A percentile compares a stretch with the other conserved stretches of the same genome.
These are phyloP conservation scores for Astrothelium subdiscretum DNA, from an alignment of 495 filamentous ascomycete genomes.

Conservation along the genomic window DNA sequence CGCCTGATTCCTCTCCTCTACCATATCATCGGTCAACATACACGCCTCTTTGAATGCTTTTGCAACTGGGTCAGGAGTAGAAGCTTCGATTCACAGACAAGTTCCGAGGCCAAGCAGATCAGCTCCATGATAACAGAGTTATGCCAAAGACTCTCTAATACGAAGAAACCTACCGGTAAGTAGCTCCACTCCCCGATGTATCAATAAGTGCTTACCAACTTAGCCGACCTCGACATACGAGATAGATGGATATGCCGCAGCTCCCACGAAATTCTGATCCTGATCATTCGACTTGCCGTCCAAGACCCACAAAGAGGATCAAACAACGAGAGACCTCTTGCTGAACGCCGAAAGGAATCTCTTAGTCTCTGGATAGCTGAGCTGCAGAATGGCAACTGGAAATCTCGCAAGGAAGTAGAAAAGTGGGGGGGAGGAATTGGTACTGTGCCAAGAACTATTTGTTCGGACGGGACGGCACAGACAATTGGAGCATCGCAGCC, in stretches of 20 bases:
- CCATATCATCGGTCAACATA: not conserved
- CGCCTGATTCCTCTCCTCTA: not conserved
- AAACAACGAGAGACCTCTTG: not conserved
- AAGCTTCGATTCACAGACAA: not conserved
- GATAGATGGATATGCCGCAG: not conserved
- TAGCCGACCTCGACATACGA: not conserved
- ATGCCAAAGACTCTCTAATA: not conserved
- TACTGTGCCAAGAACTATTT: not conserved
- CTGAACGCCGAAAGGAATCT: not conserved
- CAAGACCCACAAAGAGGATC: not conserved
- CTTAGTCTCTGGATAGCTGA: not conserved
- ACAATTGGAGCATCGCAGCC: not conserved
- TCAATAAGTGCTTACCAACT: not conserved
- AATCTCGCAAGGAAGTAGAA: not conserved
- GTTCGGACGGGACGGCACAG: not conserved
- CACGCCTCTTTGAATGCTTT: not conserved
- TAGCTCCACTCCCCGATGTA: not conserved
- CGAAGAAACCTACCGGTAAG: not conserved
- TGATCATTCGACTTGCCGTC: not conserved
- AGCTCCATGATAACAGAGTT: not conserved
- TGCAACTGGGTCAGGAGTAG: not conserved
- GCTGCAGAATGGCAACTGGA: not conserved
- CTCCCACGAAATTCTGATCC: not conserved
- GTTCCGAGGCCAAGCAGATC: not conserved
- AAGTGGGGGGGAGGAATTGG: not conserved